These are phyloP conservation scores for Sugiyamaella boreocaroliniensis DNA, from an alignment of 805 yeast genomes.

Conservation along the genomic window DNA sequence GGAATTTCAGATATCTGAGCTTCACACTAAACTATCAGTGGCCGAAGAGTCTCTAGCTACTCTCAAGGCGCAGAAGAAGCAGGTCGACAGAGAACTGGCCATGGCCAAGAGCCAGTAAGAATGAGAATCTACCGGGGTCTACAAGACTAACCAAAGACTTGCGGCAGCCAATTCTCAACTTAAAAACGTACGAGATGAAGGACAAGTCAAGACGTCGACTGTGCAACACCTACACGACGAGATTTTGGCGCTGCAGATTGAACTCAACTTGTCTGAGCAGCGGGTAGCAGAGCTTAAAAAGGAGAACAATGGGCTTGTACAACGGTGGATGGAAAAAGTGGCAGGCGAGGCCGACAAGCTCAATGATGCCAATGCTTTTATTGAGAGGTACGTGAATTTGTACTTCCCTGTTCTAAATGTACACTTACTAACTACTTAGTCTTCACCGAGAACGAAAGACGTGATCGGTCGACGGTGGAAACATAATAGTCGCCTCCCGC, in stretches of 20 bases:
- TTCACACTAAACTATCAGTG: slow-evolving; percentile 13
- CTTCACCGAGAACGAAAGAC: slow-evolving; percentile 4
- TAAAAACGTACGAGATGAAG: slow-evolving; percentile 21
- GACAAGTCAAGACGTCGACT: slow-evolving; percentile 44
- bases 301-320: slow-evolving; percentile 47
- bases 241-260: slow-evolving; percentile 53
- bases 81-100: neutral
- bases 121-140: neutral
- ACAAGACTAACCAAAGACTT: neutral
- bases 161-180: slow-evolving; percentile 15
- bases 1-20: slow-evolving; percentile 15
- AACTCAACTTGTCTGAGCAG: slow-evolving; percentile 40
- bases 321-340: slow-evolving; percentile 54
- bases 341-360: slow-evolving; percentile 53
- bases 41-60: slow-evolving; percentile 7
- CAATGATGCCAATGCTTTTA: slow-evolving; percentile 40
- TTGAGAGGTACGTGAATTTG: slow-evolving; percentile 8
- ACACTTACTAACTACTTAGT: neutral
- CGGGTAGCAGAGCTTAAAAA: slow-evolving; percentile 33
- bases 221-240: slow-evolving; percentile 63
- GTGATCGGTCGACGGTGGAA: slow-evolving; percentile 49
- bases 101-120: neutral
- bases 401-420: neutral
- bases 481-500: slow-evolving; percentile 74
- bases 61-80: neutral